Evolutionary conservation across 106 monocot species (phyloP).

Genomic region (Platanthera zijinensis): DNA sequence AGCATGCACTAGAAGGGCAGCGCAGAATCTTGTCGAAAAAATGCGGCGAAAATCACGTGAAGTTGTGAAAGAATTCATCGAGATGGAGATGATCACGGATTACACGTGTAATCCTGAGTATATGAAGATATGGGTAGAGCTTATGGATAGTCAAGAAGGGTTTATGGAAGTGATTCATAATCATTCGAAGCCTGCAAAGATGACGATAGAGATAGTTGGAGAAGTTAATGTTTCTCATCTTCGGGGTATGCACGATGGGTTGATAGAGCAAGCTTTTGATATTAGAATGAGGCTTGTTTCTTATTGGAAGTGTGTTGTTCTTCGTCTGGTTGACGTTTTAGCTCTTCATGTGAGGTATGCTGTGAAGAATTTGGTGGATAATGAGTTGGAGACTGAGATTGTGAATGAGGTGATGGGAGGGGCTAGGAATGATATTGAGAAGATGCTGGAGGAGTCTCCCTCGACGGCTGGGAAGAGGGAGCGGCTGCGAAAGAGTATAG

Average conservation of each 20-base stretch:
- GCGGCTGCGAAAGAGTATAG: slow-evolving; percentile 35
- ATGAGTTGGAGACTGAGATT: slow-evolving; percentile 31
- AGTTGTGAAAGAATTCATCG: slow-evolving; percentile 24
- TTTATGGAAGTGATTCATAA: slow-evolving; percentile 14
- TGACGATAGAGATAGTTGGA: background rate
- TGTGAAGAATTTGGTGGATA: slow-evolving; percentile 33
- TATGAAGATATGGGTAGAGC: slow-evolving; percentile 25
- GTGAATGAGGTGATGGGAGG: slow-evolving; percentile 17
- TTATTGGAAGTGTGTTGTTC: slow-evolving; percentile 30
- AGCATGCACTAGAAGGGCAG: slow-evolving; percentile 6
- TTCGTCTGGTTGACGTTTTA: slow-evolving; percentile 33
- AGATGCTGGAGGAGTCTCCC: slow-evolving; percentile 48
- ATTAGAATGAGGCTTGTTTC: slow-evolving; percentile 27
- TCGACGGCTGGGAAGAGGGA: slow-evolving; percentile 36
- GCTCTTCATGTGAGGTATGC: slow-evolving; percentile 20
- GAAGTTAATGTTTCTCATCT: too few relatives aligned
- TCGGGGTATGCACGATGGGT: too few relatives aligned
- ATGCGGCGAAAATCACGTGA: slow-evolving; percentile 13
- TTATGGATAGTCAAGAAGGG: slow-evolving; percentile 9
- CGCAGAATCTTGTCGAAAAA: slow-evolving; percentile 21
- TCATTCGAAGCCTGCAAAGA: background rate
- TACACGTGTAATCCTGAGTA: slow-evolving; percentile 40
- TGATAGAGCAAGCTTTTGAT: slow-evolving; percentile 26
- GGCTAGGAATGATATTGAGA: slow-evolving; percentile 17
- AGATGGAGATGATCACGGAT: slow-evolving; percentile 28